Base-by-base conservation (phyloP, 2,329 filamentous ascomycete genomes). In the Penicillium sp. region DNA sequence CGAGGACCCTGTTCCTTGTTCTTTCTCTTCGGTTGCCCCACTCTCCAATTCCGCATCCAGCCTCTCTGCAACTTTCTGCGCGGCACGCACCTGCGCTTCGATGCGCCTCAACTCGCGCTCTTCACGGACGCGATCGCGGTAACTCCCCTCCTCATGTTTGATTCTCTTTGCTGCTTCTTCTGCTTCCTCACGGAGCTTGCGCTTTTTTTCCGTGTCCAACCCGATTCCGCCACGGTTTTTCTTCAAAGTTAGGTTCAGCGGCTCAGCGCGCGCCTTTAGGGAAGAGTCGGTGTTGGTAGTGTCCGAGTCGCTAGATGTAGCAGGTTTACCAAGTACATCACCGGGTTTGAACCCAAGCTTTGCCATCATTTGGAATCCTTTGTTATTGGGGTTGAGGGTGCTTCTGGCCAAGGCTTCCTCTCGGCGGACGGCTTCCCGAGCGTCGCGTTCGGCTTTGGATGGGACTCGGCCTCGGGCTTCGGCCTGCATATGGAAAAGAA, bases 341-440 rank as follows among this genome's bases (percentile, higher is more conserved):
- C 92, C 92, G 20, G 84, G 79, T 56, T 85, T 88, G 77, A 95
- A 99, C 1, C 94, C 94, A 81, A 99, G 90, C 74, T 90, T 93
- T 22, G 90, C 88, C 92, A 99, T 96, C 91, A 99, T 97, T 62
- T 90, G 86, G 59, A 95, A 85, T 1, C 93, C 94, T 71, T 97
- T 97, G 77, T 87, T 95, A 65, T 82, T 83, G 48, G 84, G 81
- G 20, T 86, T 83, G 7, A 96, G 79, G 47, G 94, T 79, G 5
- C 88, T 89, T n/a, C 78, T 89, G 5, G 86, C 82, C 26, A 97
- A 83, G 0, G 89, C 90, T 37, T 82, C 84, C 71, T 97, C 90
- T 50, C 91, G 87, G 16, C 85, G 85, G 40, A 81, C 82, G 9
- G 82, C 84, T 65, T 89, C 90, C 63, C 91, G 86, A 48, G 85